A percentile compares a stretch with the other conserved stretches of the same genome.
phyloP scores from a whole-genome alignment of 805 yeast species.

The Pichia cabralensis region DNA sequence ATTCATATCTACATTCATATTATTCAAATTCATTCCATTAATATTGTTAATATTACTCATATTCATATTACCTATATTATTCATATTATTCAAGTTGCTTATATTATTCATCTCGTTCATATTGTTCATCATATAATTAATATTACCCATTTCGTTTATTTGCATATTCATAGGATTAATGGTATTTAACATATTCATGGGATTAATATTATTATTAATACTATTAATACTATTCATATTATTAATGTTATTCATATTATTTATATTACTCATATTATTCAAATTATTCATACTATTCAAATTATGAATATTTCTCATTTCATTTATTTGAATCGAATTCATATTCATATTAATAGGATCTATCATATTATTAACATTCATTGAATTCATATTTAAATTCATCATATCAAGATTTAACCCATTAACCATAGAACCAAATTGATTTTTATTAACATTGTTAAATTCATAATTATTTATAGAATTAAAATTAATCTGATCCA shows the following conservation, averaged over 20 bases:
- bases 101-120: neutral
- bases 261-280: neutral
- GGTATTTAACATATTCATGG: slow-evolving; percentile 1
- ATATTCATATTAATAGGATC: no score
- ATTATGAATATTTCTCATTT: neutral
- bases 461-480: no score
- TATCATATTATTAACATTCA: no score
- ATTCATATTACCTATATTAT: slow-evolving; percentile 1
- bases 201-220: neutral
- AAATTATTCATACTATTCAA: neutral
- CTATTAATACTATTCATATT: neutral
- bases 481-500: no score
- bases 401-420: no score
- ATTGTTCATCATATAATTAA: neutral
- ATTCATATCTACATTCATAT: slow-evolving; percentile 2
- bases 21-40: slow-evolving; percentile 1
- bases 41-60: slow-evolving; percentile 1
- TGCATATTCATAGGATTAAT: neutral
- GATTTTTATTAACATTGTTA: no score
- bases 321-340: no score
- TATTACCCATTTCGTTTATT: neutral
- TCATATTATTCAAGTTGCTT: slow-evolving; percentile 1
- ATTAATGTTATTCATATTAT: neutral
- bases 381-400: no score
- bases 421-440: no score